Conservation (phyloP, 345 rosid genomes). For the Ricinus communis region DNA sequence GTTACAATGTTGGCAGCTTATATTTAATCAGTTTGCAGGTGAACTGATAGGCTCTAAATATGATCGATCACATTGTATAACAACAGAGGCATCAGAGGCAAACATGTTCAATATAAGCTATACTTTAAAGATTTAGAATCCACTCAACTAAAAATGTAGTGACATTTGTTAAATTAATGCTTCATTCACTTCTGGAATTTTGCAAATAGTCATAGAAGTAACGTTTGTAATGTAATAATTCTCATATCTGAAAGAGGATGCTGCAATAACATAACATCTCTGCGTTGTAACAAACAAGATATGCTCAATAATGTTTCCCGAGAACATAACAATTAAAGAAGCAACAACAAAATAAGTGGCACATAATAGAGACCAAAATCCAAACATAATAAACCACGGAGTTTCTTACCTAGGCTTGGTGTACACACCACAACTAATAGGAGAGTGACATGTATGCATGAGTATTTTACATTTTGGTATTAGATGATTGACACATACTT, state of each 20-base stretch:
- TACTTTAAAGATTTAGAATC: neutral
- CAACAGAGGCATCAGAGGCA: neutral
- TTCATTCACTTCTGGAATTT: neutral
- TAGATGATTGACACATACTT: too few relatives aligned
- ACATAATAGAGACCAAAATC: conserved; percentile 7
- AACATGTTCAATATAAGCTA: neutral
- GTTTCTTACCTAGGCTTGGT: too few relatives aligned
- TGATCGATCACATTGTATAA: neutral
- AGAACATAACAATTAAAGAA: neutral
- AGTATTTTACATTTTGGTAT: too few relatives aligned
- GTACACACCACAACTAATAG: too few relatives aligned
- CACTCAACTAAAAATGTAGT: neutral
- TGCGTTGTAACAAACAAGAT: neutral
- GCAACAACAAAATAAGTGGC: neutral
- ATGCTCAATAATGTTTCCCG: neutral
- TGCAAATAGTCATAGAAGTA: neutral
- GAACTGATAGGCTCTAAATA: neutral
- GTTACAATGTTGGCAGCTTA: neutral
- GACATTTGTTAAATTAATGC: neutral
- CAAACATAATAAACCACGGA: neutral
- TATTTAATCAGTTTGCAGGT: too few relatives aligned
- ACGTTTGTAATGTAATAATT: neutral
- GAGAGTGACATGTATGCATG: too few relatives aligned
- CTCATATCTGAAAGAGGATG: neutral
- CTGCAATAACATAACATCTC: neutral